A percentile compares a stretch with the other conserved stretches of the same genome.
Conservation (phyloP, 441 rosid genomes). For the Croton laevigatus region DNA sequence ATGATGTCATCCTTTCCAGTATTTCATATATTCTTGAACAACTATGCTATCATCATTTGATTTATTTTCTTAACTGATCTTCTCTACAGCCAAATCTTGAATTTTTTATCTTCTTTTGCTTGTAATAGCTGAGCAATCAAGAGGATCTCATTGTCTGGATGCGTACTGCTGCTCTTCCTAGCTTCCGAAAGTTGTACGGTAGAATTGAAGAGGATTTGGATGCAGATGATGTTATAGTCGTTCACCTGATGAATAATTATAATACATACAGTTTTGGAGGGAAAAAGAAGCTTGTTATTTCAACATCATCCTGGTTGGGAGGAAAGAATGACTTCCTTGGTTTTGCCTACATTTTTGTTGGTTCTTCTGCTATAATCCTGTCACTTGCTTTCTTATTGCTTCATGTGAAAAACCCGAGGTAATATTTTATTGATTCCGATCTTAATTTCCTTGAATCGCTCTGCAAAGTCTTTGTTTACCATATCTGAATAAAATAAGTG, state of each 20-base stretch:
- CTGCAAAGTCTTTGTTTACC: constrained; percentile 8
- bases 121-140: constrained; percentile 63
- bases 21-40: not conserved
- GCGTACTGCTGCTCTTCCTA: constrained; percentile 80
- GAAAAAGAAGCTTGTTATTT: constrained; percentile 69
- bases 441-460: constrained; percentile 8
- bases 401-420: constrained; percentile 62
- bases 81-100: constrained; percentile 17
- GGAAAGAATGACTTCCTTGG: constrained; percentile 84
- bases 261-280: constrained; percentile 89
- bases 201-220: constrained; percentile 76
- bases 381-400: constrained; percentile 62
- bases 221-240: constrained; percentile 47
- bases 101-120: constrained; percentile 4
- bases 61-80: not conserved
- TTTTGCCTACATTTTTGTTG: constrained; percentile 58
- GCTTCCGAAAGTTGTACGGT: constrained; percentile 78
- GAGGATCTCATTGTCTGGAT: constrained; percentile 91
- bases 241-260: constrained; percentile 70
- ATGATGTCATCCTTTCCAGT: not conserved
- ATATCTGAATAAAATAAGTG: not conserved
- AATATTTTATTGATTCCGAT: constrained; percentile 13
- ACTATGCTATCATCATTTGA: not conserved
- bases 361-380: constrained; percentile 51
- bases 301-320: constrained; percentile 79